Evolutionary conservation across 106 monocot species (phyloP).

Genomic region (Triglochin maritima): DNA sequence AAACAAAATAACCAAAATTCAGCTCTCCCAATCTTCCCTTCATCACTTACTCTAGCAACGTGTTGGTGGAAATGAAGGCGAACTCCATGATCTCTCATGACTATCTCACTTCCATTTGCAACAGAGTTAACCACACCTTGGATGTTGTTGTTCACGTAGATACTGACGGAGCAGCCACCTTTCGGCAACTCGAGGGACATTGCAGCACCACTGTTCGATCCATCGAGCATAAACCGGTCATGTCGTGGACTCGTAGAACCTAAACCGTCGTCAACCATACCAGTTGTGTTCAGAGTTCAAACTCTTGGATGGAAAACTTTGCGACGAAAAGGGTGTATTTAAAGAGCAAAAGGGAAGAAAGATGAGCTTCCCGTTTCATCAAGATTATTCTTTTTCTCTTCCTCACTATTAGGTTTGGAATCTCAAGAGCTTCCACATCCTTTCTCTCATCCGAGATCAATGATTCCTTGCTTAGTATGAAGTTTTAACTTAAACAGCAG

Average conservation of each 20-base stretch:
- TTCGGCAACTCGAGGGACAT: conserved; percentile 15
- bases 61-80: conserved; percentile 3
- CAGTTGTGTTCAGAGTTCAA: too few relatives aligned
- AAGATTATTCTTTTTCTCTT: neutral
- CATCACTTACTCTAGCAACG: neutral
- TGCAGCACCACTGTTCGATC: conserved; percentile 19
- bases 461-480: too few relatives aligned
- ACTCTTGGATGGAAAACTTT: too few relatives aligned
- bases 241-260: neutral
- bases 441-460: too few relatives aligned
- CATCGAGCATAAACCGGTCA: conserved; percentile 3
- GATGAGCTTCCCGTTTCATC: neutral
- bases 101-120: conserved; percentile 40
- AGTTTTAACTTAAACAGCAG: too few relatives aligned
- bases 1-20: conserved; percentile 2
- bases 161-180: conserved; percentile 23
- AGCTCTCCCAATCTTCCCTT: neutral
- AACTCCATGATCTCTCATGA: conserved; percentile 49
- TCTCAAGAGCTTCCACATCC: neutral
- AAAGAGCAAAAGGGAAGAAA: too few relatives aligned
- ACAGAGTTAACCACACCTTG: conserved; percentile 65
- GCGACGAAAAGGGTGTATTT: neutral
- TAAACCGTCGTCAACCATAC: too few relatives aligned
- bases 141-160: conserved; percentile 69
- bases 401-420: neutral